Evolutionary conservation across 2,329 filamentous ascomycete genomes (phyloP), one percentile per base, ranked within the genome.

Genomic region (Cyphellophora attinorum): DNA sequence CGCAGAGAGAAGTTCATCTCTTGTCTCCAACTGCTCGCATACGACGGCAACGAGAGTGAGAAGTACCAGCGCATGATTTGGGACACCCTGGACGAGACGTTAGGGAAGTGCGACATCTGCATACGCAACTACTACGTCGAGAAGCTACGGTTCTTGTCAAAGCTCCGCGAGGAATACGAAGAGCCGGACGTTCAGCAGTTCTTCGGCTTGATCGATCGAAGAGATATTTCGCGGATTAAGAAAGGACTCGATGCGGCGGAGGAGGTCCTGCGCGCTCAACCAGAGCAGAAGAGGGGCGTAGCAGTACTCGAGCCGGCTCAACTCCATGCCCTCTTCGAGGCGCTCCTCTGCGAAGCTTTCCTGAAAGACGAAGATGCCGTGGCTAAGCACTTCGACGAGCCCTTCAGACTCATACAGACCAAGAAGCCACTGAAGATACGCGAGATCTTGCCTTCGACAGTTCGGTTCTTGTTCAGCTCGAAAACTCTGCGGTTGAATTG

Each of bases 281-380:
- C 72, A 2, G 62, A 66, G 3, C 60, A 68, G 28, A 51, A 68
- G 38, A 66, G 74, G 25, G 64, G 60, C 14, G 61, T 74, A 21
- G 56, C 58, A 34, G 57, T 65, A 16, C 55, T 77, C 16, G 67
- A 72, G 17, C 61, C 70, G 2, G 64, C 73, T 17, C 76, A 84
- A 5, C 72, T 93, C 33, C 73, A 91, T 39, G 80, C 85, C 8
- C 74, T 96, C 18, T 94, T 93, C 50, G 89, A 96, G 56, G 80
- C 82, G 0, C 64, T 96, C 33, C 93, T 86, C 55, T 93, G 82
- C 56, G 76, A 86, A 46, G 70, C 81, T 1, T 85, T 93, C 53
- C 67, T 95, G 41, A 58, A 62, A 14, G 65, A 72, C 43, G 69
- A 74, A 36, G 57, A 61, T 12, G 57, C 70, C 13, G 56, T 80